These are phyloP conservation scores for Neurospora cerealis DNA, from an alignment of 495 filamentous ascomycete species.

Conservation along the genomic window DNA sequence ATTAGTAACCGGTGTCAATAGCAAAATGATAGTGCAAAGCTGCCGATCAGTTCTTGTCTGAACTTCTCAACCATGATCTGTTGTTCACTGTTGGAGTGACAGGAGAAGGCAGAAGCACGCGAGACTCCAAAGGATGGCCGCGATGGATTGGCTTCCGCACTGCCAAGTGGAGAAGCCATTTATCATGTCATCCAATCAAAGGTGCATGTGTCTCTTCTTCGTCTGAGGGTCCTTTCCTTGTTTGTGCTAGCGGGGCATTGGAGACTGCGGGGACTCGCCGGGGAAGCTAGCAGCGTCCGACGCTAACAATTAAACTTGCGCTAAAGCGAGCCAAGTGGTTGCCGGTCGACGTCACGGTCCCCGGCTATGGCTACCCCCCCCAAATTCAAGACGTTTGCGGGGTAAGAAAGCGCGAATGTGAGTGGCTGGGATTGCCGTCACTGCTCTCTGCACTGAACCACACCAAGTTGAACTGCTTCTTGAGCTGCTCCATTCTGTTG, in stretches of 20 bases:
- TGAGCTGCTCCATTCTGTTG: neutral
- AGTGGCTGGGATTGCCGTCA: neutral
- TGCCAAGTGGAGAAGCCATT: neutral
- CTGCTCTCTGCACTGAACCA: neutral
- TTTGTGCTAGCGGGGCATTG: neutral
- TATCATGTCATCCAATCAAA: neutral
- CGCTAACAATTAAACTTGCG: conserved; percentile 8
- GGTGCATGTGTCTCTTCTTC: neutral
- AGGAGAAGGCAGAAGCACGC: neutral
- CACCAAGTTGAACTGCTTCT: neutral
- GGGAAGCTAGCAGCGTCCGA: neutral
- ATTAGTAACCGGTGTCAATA: neutral
- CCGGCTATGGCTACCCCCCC: conserved; percentile 5
- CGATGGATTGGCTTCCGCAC: neutral
- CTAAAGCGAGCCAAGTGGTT: conserved; percentile 6
- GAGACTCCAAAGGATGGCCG: neutral
- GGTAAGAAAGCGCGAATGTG: conserved; percentile 7
- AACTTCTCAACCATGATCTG: neutral
- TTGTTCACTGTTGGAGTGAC: neutral
- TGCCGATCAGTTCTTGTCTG: neutral
- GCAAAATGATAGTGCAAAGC: neutral
- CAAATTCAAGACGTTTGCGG: conserved; percentile 16
- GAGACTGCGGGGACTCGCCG: neutral
- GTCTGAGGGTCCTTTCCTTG: neutral
- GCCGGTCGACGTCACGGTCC: conserved; percentile 18